Percentiles rank a stretch among this genome's conserved stretches.
Conservation (phyloP, 2,329 filamentous ascomycete genomes). For the Curvularia lunata region DNA sequence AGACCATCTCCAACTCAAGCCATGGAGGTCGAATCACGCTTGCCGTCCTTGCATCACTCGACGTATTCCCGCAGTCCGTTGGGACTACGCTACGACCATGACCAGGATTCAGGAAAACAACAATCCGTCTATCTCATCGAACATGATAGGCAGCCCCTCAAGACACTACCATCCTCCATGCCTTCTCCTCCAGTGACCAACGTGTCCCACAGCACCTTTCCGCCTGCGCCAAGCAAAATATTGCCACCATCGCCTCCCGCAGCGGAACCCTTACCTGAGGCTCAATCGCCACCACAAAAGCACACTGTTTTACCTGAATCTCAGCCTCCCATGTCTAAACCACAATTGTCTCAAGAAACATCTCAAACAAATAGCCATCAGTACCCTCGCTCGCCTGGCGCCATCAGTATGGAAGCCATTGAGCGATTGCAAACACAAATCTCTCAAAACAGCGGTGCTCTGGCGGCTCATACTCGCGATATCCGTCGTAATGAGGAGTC, state of each 20-base stretch:
- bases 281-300: constrained; percentile 24
- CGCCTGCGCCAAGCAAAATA: constrained; percentile 28
- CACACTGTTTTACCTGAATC: constrained; percentile 20
- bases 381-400: constrained; percentile 38
- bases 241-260: constrained; percentile 24
- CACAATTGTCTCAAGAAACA: constrained; percentile 21
- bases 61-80: constrained; percentile 24
- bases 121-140: constrained; percentile 30
- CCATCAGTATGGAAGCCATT: constrained; percentile 50
- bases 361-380: constrained; percentile 35
- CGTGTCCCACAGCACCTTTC: constrained; percentile 20
- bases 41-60: constrained; percentile 24
- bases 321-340: constrained; percentile 20
- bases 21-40: constrained; percentile 44
- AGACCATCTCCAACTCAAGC: constrained; percentile 16
- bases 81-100: constrained; percentile 21
- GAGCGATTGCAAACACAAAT: constrained; percentile 57
- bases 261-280: constrained; percentile 22
- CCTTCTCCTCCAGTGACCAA: constrained; percentile 27
- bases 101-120: constrained; percentile 26
- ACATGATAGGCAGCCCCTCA: constrained; percentile 25
- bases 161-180: constrained; percentile 20
- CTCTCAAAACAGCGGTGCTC: constrained; percentile 52
- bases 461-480: constrained; percentile 43
- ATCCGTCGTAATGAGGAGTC: constrained; percentile 38